Percentiles rank a stretch among this genome's conserved stretches.
Conservation (phyloP, 2,329 filamentous ascomycete genomes). For the Diaporthe eres region DNA sequence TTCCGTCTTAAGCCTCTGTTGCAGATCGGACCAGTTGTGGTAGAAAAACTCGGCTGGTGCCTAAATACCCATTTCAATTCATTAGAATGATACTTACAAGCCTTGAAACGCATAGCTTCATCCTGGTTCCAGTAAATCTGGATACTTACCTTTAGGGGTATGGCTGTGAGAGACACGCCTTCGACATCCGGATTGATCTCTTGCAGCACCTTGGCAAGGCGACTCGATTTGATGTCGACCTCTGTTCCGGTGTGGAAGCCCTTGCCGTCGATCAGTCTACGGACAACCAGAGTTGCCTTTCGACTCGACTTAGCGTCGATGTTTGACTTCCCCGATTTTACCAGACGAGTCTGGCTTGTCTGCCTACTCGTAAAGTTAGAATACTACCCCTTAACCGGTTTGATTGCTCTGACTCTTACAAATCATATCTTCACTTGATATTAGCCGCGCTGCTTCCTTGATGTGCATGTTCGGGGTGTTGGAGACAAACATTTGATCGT, state of each 20-base stretch:
- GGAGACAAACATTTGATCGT: neutral
- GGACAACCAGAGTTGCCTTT: neutral
- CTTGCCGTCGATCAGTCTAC: neutral
- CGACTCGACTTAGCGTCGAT: neutral
- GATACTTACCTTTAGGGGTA: neutral
- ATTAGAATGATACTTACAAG: neutral
- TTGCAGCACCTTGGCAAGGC: neutral
- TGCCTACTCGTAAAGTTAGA: neutral
- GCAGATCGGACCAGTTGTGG: neutral
- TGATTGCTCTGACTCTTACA: neutral
- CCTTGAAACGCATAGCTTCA: fast-evolving
- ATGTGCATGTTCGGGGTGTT: neutral
- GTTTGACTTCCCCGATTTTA: neutral
- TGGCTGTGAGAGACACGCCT: neutral
- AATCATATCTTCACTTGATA: neutral
- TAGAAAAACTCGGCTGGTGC: neutral
- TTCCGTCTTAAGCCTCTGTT: neutral
- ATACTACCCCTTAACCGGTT: neutral
- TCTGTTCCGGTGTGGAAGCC: neutral
- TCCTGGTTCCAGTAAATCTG: neutral
- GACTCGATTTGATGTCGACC: neutral
- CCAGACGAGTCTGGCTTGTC: neutral
- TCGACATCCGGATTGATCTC: neutral
- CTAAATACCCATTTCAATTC: neutral
- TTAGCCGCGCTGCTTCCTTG: neutral